Conservation (phyloP, 176 grass and related monocot species). For the Oropetium thomaeum region DNA sequence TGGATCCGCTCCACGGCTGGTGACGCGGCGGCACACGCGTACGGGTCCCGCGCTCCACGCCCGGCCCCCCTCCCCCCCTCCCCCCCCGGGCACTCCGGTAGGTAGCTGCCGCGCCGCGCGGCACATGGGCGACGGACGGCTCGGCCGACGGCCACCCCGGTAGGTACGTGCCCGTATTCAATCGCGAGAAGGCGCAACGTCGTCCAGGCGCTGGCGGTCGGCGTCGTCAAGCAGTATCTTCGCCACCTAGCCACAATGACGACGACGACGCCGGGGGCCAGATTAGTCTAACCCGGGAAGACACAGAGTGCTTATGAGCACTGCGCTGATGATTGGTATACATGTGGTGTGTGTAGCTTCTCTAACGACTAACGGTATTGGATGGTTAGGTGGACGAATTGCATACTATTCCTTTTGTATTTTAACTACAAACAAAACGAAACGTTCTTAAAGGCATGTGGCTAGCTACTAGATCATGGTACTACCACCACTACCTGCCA, state of each 20-base stretch:
- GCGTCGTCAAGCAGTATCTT: not conserved
- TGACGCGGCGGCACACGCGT: slow-evolving; percentile 18
- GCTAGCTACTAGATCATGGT: not conserved
- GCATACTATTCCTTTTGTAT: not conserved
- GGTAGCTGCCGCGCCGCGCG: slow-evolving; percentile 9
- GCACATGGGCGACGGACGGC: slow-evolving; percentile 39
- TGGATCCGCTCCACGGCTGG: too few species aligned
- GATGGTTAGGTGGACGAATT: not conserved
- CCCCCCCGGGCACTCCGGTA: too few species aligned
- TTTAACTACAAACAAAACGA: too few species aligned
- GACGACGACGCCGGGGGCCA: slow-evolving; percentile 1
- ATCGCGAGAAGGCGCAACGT: slow-evolving; percentile 6
- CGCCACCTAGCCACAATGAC: not conserved
- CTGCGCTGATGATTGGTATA: not conserved
- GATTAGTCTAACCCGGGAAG: not conserved
- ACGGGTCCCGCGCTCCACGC: not conserved
- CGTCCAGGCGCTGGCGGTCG: not conserved
- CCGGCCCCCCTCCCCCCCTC: too few species aligned
- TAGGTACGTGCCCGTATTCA: too few species aligned
- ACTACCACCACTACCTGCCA: too few species aligned
- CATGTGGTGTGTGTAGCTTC: not conserved
- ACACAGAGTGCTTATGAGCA: not conserved
- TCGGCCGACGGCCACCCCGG: not conserved
- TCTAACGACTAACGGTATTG: not conserved
- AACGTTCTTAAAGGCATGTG: not conserved